A percentile compares a stretch with the other conserved stretches of the same genome.
These are phyloP conservation scores for Cladophialophora chaetospira DNA, from an alignment of 2,329 filamentous ascomycete genomes.

Conservation along the genomic window DNA sequence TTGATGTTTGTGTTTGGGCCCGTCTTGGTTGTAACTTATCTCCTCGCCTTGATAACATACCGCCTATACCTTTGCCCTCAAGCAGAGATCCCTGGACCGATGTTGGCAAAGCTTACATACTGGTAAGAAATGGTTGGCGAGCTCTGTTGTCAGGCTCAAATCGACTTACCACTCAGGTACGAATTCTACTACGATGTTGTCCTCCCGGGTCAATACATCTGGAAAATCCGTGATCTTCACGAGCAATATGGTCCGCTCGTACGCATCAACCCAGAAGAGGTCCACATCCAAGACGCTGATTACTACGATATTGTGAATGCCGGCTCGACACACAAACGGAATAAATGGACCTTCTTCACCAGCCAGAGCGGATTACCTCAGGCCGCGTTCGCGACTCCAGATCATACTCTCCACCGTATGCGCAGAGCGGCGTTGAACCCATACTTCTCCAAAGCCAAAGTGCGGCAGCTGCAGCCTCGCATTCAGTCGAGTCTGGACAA, in stretches of 20 bases:
- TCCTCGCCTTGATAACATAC: slow-evolving; percentile 28
- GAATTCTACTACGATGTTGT: slow-evolving; percentile 34
- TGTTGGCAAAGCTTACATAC: slow-evolving; percentile 7
- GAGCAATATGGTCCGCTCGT: slow-evolving; percentile 32
- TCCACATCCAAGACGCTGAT: slow-evolving; percentile 30
- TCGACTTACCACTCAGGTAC: slow-evolving; percentile 13
- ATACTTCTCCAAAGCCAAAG: slow-evolving; percentile 30
- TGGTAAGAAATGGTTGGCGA: slow-evolving; percentile 26
- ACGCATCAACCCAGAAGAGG: slow-evolving; percentile 33
- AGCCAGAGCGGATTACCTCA: slow-evolving; percentile 13
- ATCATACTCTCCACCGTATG: slow-evolving; percentile 30
- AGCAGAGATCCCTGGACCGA: slow-evolving; percentile 36
- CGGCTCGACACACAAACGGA: slow-evolving; percentile 16
- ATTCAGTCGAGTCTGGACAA: slow-evolving; percentile 11
- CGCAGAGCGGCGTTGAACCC: slow-evolving; percentile 30
- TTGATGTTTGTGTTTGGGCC: neutral
- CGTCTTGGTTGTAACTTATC: slow-evolving; percentile 8
- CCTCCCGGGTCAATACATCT: slow-evolving; percentile 25
- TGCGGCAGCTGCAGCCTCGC: slow-evolving; percentile 13
- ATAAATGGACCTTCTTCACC: slow-evolving; percentile 30
- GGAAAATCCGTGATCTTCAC: slow-evolving; percentile 26
- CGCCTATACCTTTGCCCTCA: slow-evolving; percentile 36
- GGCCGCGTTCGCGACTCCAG: slow-evolving; percentile 24
- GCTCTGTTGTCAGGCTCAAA: slow-evolving; percentile 13
- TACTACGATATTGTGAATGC: slow-evolving; percentile 31